Percentiles rank a stretch among this genome's conserved stretches.
Evolutionary conservation across 805 yeast species (phyloP).

Genomic region (Ogataea methanolica): DNA sequence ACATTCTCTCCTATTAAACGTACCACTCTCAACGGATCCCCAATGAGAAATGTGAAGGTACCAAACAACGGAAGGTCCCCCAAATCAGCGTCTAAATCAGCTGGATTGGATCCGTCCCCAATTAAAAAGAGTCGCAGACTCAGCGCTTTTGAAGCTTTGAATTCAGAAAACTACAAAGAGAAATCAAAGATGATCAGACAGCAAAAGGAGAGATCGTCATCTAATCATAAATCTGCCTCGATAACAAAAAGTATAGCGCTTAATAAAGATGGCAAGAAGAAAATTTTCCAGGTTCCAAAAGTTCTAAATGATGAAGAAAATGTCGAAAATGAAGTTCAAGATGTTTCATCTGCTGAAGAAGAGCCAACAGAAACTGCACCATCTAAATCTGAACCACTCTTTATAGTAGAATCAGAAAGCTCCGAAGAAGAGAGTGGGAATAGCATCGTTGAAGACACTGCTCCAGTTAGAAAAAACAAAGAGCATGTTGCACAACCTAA

Average conservation of each 20-base stretch:
- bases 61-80: background rate
- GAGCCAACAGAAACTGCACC: no score
- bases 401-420: no score
- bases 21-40: constrained; percentile 21
- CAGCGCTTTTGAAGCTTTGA: constrained; percentile 9
- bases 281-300: constrained; percentile 11
- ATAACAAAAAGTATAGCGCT: constrained; percentile 28
- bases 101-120: constrained; percentile 18
- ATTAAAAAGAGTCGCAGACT: constrained; percentile 10
- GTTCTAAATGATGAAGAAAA: constrained; percentile 7
- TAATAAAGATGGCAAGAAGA: constrained; percentile 14
- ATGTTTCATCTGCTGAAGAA: no score
- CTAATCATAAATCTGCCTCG: constrained; percentile 9
- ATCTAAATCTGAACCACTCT: no score
- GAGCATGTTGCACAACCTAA: background rate
- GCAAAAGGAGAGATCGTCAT: constrained; percentile 1
- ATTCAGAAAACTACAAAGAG: constrained; percentile 5
- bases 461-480: constrained; percentile 1
- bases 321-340: constrained; percentile 2
- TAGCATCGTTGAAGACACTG: constrained; percentile 6
- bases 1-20: constrained; percentile 26
- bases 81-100: background rate
- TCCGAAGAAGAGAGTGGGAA: constrained; percentile 8
- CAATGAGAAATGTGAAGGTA: background rate
- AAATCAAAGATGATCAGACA: background rate